A percentile compares a stretch with the other conserved stretches of the same genome.
Conservation (phyloP, 352 stramenopile species). For the Phytophthora hibernalis region DNA sequence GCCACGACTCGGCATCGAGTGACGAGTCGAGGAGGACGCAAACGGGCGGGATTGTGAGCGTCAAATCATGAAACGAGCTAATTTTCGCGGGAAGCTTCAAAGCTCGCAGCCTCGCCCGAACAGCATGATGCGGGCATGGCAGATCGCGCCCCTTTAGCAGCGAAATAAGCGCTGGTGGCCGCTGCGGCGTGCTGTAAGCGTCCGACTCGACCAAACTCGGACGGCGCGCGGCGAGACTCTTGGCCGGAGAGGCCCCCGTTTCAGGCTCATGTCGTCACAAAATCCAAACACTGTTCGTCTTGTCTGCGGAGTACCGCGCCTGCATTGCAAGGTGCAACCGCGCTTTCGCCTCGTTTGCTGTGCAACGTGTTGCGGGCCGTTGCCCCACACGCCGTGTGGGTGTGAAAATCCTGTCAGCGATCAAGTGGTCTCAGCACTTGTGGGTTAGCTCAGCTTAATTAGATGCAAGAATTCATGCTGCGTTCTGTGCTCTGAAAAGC, state of each 20-base stretch:
- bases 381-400: slow-evolving; percentile 11
- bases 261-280: slow-evolving; percentile 18
- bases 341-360: slow-evolving; percentile 26
- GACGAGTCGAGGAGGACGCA: neutral
- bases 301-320: slow-evolving; percentile 28
- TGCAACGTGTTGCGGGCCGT: slow-evolving; percentile 16
- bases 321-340: slow-evolving; percentile 23
- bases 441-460: neutral
- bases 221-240: neutral
- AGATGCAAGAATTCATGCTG: neutral
- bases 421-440: neutral
- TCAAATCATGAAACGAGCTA: slow-evolving; percentile 23
- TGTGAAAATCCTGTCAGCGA: slow-evolving; percentile 27
- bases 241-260: neutral
- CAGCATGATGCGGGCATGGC: neutral
- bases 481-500: neutral
- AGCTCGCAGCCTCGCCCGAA: neutral
- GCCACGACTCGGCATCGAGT: slow-evolving; percentile 7
- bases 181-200: too few relatives aligned
- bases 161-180: slow-evolving; percentile 10
- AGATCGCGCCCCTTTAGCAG: slow-evolving; percentile 9
- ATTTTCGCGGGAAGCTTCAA: slow-evolving; percentile 15
- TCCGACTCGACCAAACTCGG: neutral
- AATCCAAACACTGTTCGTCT: slow-evolving; percentile 24
- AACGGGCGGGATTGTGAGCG: slow-evolving; percentile 21